Base-by-base conservation (phyloP, 1,284 basidiomycete species). In the Fereydounia khargensis region DNA sequence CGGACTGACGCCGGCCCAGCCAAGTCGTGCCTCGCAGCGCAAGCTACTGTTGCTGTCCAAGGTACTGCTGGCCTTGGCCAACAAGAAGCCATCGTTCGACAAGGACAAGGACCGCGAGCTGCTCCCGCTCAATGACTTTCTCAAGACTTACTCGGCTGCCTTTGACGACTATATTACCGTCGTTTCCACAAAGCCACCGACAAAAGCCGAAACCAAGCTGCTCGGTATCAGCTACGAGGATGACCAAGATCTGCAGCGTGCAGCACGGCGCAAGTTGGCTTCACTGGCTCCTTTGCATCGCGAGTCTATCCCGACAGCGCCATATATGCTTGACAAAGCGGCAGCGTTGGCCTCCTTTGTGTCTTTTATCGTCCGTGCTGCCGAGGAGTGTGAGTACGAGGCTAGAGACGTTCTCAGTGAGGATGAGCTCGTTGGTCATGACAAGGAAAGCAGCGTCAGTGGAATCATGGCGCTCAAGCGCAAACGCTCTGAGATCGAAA, bases 121-220 rank as follows among this genome's bases (percentile, higher is more conserved):
- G 33, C 33, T 48, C 17, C 60, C 54, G 23, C 49, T 58, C 24
- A 58, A 52, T 30, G 63, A 65, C 16, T 51, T 68, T 32, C 42
- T 68, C 13, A 38, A 35, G 5, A 54, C 50, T 22, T 59, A 68
- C 32, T 62, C 57, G 16, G 43, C 54, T 3, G 61, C 60, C 7
- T 70, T 55, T 38, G 68, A 70, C 39, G 68, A 70, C 45, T 69
- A 59, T 45, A 69, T 70, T 38, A 65, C 40, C 24, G 55, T 58
- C 27, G 49, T 70, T 32, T 70, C 68, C 10, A 62, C 60, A 8
- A 57, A 61, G 39, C 64, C 56, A 4, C 50, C 59, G 13, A 48
- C 54, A 19, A 42, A 32, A 22, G 40, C 31, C 1, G 38, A 44
- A n/a, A 33, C 35, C 8, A 48, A 51, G 24, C 33, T 47, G 25